Evolutionary conservation across 768 basidiomycete species (phyloP), one percentile per base, ranked within the genome.

Genomic region (Boletus reticulatus): DNA sequence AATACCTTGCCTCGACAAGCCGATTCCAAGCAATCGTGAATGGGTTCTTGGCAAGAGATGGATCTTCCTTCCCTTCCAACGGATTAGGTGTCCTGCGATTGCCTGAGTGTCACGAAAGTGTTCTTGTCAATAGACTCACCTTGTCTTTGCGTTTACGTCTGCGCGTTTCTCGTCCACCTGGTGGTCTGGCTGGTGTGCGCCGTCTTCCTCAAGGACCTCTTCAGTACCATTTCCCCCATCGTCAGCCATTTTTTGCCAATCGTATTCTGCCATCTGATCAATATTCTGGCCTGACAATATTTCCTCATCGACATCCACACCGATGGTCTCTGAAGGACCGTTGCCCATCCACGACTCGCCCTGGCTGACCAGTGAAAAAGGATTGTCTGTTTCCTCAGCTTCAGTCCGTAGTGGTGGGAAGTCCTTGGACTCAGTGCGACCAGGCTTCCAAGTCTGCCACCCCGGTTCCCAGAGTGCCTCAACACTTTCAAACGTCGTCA

Each of bases 401-500:
- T 55, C 53, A 19, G 22, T 34, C 22, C 73, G 65, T 8, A 12
- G 34, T 14, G 13, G 42, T 7, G 12, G 55, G 24, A 43, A 22
- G 34, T 61, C 61, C 11, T 58, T 52, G 5, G 52, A 32, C 24
- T 43, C 50, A 1, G 51, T 46, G 24, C 10, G 48, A 16, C 38
- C 50, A 20, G 86, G 83, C 64, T 70, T 81, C 87, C 88, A 88
- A 11, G 73, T 75, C 4, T 73, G 84, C 68, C 77, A 80, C 51
- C 76, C 61, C 36, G 79, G 72, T 43, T 14, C 34, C 8, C 94
- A 97, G 11, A 94, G 78, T 1, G 85, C 88, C 72, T 95, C 89
- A 24, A 90, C 77, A 61, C 94, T 95, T 72, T 97, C 88, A 64
- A 97, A 98, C 0, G 89, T 84, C 8, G 93, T 89, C 85, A 91